Conservation (phyloP, 2,329 filamentous ascomycete genomes). For the Scopulariopsis brevicaulis region DNA sequence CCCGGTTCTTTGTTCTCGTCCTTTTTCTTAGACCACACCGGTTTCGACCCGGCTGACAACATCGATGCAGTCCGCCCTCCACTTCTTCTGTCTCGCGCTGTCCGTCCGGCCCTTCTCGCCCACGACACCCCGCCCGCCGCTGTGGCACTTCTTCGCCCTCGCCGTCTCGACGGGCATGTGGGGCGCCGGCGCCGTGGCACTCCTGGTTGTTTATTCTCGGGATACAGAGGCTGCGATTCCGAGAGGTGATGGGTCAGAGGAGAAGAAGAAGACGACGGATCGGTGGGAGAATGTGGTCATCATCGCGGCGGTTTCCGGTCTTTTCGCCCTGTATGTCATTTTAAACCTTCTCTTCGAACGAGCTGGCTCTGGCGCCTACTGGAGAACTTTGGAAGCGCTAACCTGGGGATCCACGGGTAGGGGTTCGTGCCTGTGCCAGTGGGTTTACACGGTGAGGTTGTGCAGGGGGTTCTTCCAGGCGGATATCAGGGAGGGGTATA, state of each 20-base stretch:
- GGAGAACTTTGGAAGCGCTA: neutral
- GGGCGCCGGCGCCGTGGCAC: neutral
- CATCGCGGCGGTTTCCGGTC: neutral
- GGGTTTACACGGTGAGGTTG: neutral
- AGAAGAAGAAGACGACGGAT: neutral
- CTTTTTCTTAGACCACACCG: too few species aligned
- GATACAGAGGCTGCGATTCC: neutral
- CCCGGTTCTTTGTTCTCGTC: neutral
- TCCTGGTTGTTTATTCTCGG: neutral
- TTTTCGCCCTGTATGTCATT: neutral
- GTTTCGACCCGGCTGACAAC: neutral
- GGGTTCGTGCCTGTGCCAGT: neutral
- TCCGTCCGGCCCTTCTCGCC: neutral
- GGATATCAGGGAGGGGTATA: neutral
- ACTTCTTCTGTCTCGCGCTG: neutral
- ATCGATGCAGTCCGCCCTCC: neutral
- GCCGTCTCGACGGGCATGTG: neutral
- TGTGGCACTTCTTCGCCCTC: neutral
- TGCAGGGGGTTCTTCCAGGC: neutral
- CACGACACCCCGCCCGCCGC: neutral
- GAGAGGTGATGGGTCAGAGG: neutral
- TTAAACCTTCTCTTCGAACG: neutral
- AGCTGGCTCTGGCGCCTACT: neutral
- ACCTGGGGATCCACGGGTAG: neutral
- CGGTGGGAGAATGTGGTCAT: neutral